Conservation (phyloP, 495 filamentous ascomycete genomes). For the Penicillium chermesinum region DNA sequence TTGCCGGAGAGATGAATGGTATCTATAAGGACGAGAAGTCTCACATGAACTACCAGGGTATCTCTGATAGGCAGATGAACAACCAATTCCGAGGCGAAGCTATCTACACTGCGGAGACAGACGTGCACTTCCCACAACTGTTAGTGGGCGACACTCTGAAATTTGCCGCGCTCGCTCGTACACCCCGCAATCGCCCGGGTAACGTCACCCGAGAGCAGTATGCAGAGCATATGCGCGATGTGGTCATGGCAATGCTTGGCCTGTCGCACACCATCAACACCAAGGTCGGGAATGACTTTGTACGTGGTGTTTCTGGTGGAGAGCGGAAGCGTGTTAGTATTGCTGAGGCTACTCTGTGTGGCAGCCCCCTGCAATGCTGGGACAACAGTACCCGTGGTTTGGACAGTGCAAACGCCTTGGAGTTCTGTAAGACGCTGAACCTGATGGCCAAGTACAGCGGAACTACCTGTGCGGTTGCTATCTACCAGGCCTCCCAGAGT, state of each 20-base stretch:
- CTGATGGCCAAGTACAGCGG: conserved; percentile 73
- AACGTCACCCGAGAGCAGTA: conserved; percentile 45
- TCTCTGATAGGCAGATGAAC: conserved; percentile 64
- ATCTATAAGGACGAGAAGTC: conserved; percentile 56
- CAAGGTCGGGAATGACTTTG: conserved; percentile 67
- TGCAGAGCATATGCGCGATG: conserved; percentile 48
- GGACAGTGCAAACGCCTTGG: conserved; percentile 78
- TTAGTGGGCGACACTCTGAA: conserved; percentile 62
- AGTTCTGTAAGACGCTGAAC: conserved; percentile 65
- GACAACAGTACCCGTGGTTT: conserved; percentile 86
- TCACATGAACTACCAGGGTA: conserved; percentile 71
- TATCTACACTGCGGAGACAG: conserved; percentile 61
- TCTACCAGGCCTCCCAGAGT: conserved; percentile 82
- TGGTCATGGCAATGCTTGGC: conserved; percentile 61
- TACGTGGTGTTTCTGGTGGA: conserved; percentile 81
- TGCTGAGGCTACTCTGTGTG: conserved; percentile 61
- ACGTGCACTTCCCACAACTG: conserved; percentile 63
- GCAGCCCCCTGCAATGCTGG: conserved; percentile 72
- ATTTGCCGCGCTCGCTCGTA: conserved; percentile 54
- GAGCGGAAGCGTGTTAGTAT: conserved; percentile 69
- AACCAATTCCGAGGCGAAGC: conserved; percentile 64
- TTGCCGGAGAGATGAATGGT: conserved; percentile 69
- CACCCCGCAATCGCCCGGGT: conserved; percentile 43
- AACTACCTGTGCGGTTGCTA: conserved; percentile 71
- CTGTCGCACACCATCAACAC: conserved; percentile 54